Percentiles rank a stretch among this genome's conserved stretches.
phyloP scores from a whole-genome alignment of 768 basidiomycete species.

The Wakefieldia striispora region DNA sequence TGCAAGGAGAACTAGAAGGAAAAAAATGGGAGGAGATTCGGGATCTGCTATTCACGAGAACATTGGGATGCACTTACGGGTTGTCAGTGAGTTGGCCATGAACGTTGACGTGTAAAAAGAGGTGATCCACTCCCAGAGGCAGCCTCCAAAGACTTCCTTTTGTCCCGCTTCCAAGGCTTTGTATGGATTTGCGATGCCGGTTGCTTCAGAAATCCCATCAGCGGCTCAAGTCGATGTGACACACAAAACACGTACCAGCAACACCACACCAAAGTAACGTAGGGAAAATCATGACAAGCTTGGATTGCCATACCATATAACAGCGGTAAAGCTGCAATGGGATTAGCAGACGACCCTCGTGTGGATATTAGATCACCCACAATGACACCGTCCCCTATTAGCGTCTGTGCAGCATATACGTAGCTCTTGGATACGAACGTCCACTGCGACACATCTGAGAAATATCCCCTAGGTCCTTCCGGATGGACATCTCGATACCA shows the following conservation, averaged over 20 bases:
- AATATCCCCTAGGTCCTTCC: conserved; percentile 22
- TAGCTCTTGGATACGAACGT: conserved; percentile 26
- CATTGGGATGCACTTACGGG: no score
- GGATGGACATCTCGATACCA: conserved; percentile 16
- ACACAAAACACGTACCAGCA: conserved; percentile 9
- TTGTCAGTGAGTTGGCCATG: no score
- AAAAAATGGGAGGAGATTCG: no score
- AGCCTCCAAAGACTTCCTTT: no score
- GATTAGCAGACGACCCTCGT: neutral
- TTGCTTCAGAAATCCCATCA: no score
- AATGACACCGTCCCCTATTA: conserved; percentile 24
- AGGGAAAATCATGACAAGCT: conserved; percentile 22
- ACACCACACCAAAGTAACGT: conserved; percentile 25
- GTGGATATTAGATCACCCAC: conserved; percentile 5
- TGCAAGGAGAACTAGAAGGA: no score
- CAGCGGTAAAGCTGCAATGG: conserved; percentile 10
- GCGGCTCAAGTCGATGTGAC: no score
- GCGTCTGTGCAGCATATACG: conserved; percentile 16
- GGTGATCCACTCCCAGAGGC: no score
- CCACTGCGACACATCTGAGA: conserved; percentile 18
- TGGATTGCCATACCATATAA: conserved; percentile 28
- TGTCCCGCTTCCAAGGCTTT: no score
- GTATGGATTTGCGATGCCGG: no score
- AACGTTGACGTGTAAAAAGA: no score
- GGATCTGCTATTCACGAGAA: no score